Base-by-base conservation (phyloP, 106 monocot genomes). In the Posidonia australis region DNA sequence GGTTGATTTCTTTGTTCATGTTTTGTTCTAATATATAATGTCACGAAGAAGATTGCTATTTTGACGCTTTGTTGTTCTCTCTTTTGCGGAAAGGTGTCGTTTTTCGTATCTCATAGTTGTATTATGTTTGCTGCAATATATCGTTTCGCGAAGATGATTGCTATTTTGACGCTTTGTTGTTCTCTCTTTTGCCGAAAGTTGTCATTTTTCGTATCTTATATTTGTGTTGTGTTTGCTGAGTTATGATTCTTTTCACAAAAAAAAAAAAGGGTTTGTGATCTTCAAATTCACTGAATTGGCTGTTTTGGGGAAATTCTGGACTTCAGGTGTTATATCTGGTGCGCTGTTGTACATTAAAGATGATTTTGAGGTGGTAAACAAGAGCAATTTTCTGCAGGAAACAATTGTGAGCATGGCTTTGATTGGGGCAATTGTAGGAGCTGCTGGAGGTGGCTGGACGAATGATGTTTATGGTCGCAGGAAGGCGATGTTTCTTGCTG, bases 401-500 rank as follows among this genome's bases (percentile, higher is more conserved):
- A 96, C 90, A 58, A 96, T 96, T 68, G 96, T 96, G 20, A 96
- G 96, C 77, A 90, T 90, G 96, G 87, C 96, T 46, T 41, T 96
- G 44, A 76, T 90, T 9, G 96, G 90, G 24, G 96, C 96, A 28
- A 87, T 96, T 1, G 67, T 90, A 48, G 96, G 96, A 44, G 90
- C 90, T 63, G 70, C 78, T 24, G 78, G 69, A 47, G 87, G 96
- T 45, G 96, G 96, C 13, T 90, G 86, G 90, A 72, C 90, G 7
- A 96, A 96, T 77, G 96, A 96, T 75, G 67, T 76, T 12, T 85
- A 84, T 60, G 96, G 96, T 26, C 86, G 90, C 28, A 96, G 87
- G 78, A 90, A 78, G 60, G 80, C 86, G 27, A 90, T 87, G 2
- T 84, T 96, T 64, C 64, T 85, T 54, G 84, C 90, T 59, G 96